These are phyloP conservation scores for Fraxinus excelsior DNA, from an alignment of 257 asterid species.

Conservation along the genomic window DNA sequence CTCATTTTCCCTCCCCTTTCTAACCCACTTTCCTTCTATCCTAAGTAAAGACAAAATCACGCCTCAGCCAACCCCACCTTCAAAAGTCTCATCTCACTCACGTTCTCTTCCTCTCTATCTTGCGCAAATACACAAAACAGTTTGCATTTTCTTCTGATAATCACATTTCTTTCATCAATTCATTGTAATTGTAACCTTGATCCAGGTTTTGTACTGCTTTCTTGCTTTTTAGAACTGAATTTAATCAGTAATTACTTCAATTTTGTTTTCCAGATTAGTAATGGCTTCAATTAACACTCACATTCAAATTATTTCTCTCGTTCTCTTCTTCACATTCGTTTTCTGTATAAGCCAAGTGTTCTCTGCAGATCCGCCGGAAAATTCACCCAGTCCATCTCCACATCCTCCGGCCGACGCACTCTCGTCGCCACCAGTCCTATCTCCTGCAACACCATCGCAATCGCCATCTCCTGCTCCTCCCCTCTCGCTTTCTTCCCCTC, in stretches of 20 bases:
- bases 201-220: no score
- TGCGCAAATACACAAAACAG: neutral
- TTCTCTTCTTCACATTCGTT: constrained; percentile 29
- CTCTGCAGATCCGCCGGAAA: constrained; percentile 34
- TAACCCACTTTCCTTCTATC: constrained; percentile 16
- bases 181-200: neutral
- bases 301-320: constrained; percentile 10
- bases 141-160: neutral
- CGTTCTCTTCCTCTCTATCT: constrained; percentile 13
- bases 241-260: neutral
- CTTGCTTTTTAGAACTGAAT: constrained; percentile 21
- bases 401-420: constrained; percentile 21
- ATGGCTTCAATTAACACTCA: constrained; percentile 19
- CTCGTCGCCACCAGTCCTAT: constrained; percentile 19
- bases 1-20: no score
- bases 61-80: neutral
- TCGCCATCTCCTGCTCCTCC: constrained; percentile 27
- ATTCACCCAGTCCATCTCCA: constrained; percentile 59
- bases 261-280: neutral
- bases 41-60: constrained; percentile 9
- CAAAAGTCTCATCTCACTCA: constrained; percentile 7
- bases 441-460: constrained; percentile 25
- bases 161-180: constrained; percentile 6
- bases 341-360: constrained; percentile 22
- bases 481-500: constrained; percentile 33